Conservation (phyloP, 805 yeast genomes). For the Saccharomycopsis selenospora region DNA sequence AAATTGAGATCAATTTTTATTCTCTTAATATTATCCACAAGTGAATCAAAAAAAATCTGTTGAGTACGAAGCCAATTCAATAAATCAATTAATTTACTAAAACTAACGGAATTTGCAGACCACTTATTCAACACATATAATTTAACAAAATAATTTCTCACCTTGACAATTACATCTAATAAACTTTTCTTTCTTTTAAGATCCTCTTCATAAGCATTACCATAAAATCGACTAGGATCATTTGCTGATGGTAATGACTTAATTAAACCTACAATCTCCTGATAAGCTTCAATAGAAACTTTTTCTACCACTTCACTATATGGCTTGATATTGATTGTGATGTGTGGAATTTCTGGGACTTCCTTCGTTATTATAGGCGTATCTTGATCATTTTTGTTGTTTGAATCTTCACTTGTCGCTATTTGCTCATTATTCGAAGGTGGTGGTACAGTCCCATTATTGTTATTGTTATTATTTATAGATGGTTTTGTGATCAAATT, state of each 20-base stretch:
- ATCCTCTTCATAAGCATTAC: constrained; percentile 19
- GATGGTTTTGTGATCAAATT: no score
- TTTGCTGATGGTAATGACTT: constrained; percentile 14
- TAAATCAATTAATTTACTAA: constrained; percentile 73
- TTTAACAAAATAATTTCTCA: constrained; percentile 80
- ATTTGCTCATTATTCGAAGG: no score
- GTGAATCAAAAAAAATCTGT: constrained; percentile 59
- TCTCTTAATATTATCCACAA: constrained; percentile 40
- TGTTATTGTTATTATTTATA: no score
- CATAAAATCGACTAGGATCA: constrained; percentile 16
- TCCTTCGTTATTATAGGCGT: no score
- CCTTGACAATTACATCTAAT: constrained; percentile 56
- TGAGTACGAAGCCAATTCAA: constrained; percentile 83
- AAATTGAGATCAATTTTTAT: constrained; percentile 18
- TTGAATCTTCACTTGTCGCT: no score
- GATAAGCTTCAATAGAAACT: constrained; percentile 12
- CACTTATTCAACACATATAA: constrained; percentile 84
- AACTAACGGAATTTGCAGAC: constrained; percentile 65
- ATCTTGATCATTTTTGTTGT: no score
- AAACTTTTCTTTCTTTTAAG: constrained; percentile 47
- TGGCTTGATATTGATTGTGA: constrained; percentile 18
- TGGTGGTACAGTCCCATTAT: no score
- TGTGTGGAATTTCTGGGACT: constrained; percentile 13
- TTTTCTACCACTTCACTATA: constrained; percentile 15
- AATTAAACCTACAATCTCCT: constrained; percentile 12